Evolutionary conservation across 228 moss, liverwort and hornwort genomes (phyloP).

Genomic region (Sphagnum fallax): DNA sequence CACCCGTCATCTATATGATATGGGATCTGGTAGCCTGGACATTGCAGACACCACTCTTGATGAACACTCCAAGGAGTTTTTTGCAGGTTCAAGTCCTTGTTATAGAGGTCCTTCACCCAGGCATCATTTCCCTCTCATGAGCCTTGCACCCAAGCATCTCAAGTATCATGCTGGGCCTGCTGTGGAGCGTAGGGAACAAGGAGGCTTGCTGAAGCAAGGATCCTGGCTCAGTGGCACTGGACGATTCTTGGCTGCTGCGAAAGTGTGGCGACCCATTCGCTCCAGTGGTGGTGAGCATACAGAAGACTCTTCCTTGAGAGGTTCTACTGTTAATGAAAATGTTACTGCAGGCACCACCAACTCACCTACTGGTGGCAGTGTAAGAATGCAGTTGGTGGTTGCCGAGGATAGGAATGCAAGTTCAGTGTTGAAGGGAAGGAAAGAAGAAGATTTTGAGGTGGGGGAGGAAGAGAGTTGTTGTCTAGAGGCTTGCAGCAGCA

Average conservation of each 20-base stretch:
- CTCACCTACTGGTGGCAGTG: accelerated
- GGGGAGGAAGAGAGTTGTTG: neutral
- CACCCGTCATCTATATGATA: neutral
- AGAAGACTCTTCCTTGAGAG: constrained; percentile 5
- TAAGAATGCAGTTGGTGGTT: neutral
- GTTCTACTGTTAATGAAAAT: neutral
- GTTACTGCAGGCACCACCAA: neutral
- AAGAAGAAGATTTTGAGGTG: neutral
- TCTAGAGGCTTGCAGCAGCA: accelerated
- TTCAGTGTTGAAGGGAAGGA: neutral
- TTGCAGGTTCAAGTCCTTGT: neutral
- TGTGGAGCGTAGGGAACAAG: constrained; percentile 24
- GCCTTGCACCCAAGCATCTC: constrained; percentile 10
- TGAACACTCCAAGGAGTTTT: constrained; percentile 7
- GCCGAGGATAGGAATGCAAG: neutral
- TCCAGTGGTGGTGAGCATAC: constrained; percentile 19
- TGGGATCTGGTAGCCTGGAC: neutral
- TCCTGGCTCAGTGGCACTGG: constrained; percentile 30
- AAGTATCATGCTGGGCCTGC: constrained; percentile 12
- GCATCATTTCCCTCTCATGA: constrained; percentile 2
- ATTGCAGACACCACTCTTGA: constrained; percentile 5
- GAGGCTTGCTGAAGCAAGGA: constrained; percentile 26
- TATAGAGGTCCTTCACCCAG: constrained; percentile 5
- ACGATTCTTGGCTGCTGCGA: constrained; percentile 31
- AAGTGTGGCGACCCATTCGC: constrained; percentile 71